Evolutionary conservation across 257 asterid species (phyloP), one percentile per base, ranked within the genome.

Genomic region (Eustoma russellianum): DNA sequence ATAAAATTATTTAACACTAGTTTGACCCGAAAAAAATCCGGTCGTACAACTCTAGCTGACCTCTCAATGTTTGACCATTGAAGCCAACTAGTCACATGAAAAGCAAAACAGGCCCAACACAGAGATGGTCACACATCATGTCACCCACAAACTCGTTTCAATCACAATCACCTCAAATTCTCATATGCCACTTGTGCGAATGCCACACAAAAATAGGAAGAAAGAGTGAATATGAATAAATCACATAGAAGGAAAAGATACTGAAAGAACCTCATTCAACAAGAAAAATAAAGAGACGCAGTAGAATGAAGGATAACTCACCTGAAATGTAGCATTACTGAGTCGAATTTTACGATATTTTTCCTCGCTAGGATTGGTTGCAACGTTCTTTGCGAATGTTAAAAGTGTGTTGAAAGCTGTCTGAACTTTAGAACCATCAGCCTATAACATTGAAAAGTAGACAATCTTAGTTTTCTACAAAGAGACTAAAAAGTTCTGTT

Each of bases 261-360:
- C 17, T 41, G 33, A 18, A 17, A 12, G 17, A 30, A 13, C 0
- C 8, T 5, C 1, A 48, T 13, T 17, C 19, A 35, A 52, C 41
- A 41, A 40, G 13, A 11, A 30, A 46, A n/a, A 2, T 13, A 48
- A 50, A 40, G 44, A n/a, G 35, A 24, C 30, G 30, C 3, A 2
- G 30, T 24, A 24, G 3, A 24, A 24, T 24, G 30, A 24, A 24
- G 30, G 43, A 44, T 4, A 33, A 19, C 57, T 70, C 55, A 92
- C 99, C 95, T 92, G 95, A 68, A 92, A 77, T 56, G 76, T 70
- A 56, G 94, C 80, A 78, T 92, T 92, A 57, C 74, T 81, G 61
- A 88, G 81, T 73, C 95, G 79, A 47, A 92, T 92, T 78, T 88
- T 92, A 53, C 97, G 93, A 60, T 70, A 92, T 66, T 92, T 92